Evolutionary conservation across 2,329 filamentous ascomycete species (phyloP).

Genomic region (Fusarium mundagurra): DNA sequence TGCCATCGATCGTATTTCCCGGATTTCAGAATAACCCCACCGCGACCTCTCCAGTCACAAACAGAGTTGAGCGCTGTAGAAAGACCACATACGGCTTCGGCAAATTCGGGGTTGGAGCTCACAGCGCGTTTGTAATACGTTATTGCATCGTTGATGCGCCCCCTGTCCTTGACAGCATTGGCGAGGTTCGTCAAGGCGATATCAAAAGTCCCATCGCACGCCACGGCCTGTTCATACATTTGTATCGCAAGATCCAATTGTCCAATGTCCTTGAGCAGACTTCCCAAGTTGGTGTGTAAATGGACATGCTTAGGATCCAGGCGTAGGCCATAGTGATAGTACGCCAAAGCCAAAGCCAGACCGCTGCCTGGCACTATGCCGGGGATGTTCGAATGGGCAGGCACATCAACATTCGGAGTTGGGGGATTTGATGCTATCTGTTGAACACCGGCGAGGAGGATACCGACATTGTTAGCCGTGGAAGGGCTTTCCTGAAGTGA

Average conservation of each 20-base stretch:
- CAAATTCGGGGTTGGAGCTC: constrained; percentile 91
- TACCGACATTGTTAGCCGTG: constrained; percentile 97
- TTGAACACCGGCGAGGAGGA: constrained; percentile 93
- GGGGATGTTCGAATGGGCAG: constrained; percentile 64
- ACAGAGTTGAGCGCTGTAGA: constrained; percentile 96
- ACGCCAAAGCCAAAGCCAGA: constrained; percentile 85
- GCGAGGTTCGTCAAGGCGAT: constrained; percentile 96
- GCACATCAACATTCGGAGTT: constrained; percentile 10
- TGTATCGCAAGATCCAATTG: constrained; percentile 90
- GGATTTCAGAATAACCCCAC: constrained; percentile 79
- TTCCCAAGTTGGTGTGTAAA: constrained; percentile 95
- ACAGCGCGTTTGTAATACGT: constrained; percentile 91
- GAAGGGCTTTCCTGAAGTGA: constrained; percentile 96
- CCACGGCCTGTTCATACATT: constrained; percentile 96
- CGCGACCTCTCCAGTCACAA: constrained; percentile 91
- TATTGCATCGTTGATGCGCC: constrained; percentile 91
- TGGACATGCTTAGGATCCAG: constrained; percentile 92
- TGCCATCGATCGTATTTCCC: constrained; percentile 91
- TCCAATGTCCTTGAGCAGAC: constrained; percentile 93
- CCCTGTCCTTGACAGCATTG: constrained; percentile 97
- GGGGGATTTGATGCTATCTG: constrained; percentile 59
- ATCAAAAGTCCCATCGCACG: constrained; percentile 93
- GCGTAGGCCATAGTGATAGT: constrained; percentile 93
- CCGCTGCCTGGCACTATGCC: constrained; percentile 88
- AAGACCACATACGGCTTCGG: constrained; percentile 94